Evolutionary conservation across 345 rosid species (phyloP).

Genomic region (Erodium maritimum): DNA sequence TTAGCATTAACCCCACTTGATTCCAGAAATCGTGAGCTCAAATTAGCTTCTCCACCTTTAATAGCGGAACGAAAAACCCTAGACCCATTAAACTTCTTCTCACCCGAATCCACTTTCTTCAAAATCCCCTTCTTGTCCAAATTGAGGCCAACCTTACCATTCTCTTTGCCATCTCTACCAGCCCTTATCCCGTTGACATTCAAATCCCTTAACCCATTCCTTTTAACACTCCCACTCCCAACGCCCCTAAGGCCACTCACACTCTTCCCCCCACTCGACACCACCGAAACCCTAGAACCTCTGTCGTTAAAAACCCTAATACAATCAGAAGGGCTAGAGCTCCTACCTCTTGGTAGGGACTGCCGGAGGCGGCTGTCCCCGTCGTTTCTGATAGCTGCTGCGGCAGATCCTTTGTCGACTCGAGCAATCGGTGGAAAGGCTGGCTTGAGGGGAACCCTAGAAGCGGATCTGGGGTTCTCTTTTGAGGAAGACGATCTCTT

Average conservation of each 20-base stretch:
- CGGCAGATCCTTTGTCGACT: constrained; percentile 32
- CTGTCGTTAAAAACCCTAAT: constrained; percentile 41
- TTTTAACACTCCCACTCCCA: constrained; percentile 11
- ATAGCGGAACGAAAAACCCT: not conserved
- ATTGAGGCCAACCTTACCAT: constrained; percentile 18
- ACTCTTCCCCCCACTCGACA: not conserved
- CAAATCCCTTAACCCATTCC: constrained; percentile 14
- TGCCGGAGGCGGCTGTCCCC: constrained; percentile 30
- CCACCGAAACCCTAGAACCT: constrained; percentile 11
- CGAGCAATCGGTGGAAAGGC: constrained; percentile 41
- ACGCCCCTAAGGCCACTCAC: constrained; percentile 15
- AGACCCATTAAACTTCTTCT: not conserved
- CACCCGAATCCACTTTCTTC: constrained; percentile 3
- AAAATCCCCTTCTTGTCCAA: constrained; percentile 14
- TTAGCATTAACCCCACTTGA: constrained; percentile 10
- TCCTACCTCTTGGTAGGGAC: constrained; percentile 68
- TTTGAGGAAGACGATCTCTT: constrained; percentile 39
- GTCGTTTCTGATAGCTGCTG: constrained; percentile 20
- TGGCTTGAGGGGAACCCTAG: constrained; percentile 39
- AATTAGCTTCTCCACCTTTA: not conserved
- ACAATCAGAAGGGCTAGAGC: constrained; percentile 70
- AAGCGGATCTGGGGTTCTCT: constrained; percentile 38
- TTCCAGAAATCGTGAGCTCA: not conserved
- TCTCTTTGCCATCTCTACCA: constrained; percentile 24
- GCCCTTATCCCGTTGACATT: not conserved